Conservation (phyloP, 1,284 basidiomycete genomes). For the Sporisorium scitamineum region DNA sequence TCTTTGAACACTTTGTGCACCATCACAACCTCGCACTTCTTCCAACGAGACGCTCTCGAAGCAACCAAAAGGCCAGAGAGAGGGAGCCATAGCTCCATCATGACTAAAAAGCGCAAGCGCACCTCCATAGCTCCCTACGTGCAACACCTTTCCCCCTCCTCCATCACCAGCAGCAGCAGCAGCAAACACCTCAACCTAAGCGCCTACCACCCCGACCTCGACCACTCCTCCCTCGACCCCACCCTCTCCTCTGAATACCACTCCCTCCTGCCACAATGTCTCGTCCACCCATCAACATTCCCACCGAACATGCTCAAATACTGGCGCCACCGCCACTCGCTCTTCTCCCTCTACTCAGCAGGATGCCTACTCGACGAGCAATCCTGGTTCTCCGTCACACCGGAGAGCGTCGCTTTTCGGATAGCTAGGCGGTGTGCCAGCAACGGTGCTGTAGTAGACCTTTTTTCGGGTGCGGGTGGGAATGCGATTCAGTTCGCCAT, state of each 20-base stretch:
- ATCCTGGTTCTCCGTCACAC: constrained; percentile 97
- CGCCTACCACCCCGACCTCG: constrained; percentile 39
- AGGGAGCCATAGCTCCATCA: too few relatives aligned
- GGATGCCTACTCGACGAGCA: constrained; percentile 77
- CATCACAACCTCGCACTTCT: background rate
- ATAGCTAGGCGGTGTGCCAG: constrained; percentile 85
- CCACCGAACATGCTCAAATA: constrained; percentile 26
- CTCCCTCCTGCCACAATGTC: constrained; percentile 16
- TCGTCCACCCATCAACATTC: constrained; percentile 31
- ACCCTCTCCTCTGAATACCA: constrained; percentile 1
- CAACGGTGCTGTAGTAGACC: constrained; percentile 77
- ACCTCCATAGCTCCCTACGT: constrained; percentile 12
- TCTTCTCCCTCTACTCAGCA: constrained; percentile 60
- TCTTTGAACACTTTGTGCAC: background rate
- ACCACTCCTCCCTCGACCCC: background rate
- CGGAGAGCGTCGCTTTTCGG: constrained; percentile 88
- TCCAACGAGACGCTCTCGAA: too few relatives aligned
- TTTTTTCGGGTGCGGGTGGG: constrained; percentile 97
- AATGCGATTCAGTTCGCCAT: constrained; percentile 97
- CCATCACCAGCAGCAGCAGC: background rate
- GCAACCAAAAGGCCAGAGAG: background rate
- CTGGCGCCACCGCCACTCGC: constrained; percentile 54
- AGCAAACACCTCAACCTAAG: constrained; percentile 19
- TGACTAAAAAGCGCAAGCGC: constrained; percentile 42
- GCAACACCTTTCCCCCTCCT: constrained; percentile 2